Evolutionary conservation across 1,284 basidiomycete species (phyloP).

Genomic region (Phellinidium pouzarii): DNA sequence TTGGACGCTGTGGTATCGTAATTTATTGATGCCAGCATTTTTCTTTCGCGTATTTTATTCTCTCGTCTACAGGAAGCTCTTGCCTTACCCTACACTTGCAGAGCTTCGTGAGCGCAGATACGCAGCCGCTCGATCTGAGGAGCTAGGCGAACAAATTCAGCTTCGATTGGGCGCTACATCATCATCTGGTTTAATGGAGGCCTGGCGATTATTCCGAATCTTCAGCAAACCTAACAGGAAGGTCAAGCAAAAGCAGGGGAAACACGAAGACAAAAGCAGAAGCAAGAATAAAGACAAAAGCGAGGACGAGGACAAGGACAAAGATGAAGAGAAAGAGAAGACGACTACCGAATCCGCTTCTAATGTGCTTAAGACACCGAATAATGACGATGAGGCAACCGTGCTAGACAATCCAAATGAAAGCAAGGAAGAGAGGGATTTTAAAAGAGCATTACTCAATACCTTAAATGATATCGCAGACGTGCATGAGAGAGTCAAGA

Average conservation of each 20-base stretch:
- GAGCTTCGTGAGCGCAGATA: slow-evolving; percentile 46
- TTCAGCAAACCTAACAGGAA: slow-evolving; percentile 30
- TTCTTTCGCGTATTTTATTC: slow-evolving; percentile 41
- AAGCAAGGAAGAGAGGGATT: slow-evolving; percentile 34
- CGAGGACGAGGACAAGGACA: slow-evolving; percentile 18
- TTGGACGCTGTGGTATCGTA: slow-evolving; percentile 58
- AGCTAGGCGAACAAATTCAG: slow-evolving; percentile 46
- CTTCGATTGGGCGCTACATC: slow-evolving; percentile 40
- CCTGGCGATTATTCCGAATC: slow-evolving; percentile 45
- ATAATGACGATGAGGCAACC: slow-evolving; percentile 23
- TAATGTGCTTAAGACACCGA: slow-evolving; percentile 15
- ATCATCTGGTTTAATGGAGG: slow-evolving; percentile 41
- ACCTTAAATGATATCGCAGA: slow-evolving; percentile 46
- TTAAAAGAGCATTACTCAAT: slow-evolving; percentile 39
- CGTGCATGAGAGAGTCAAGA: slow-evolving; percentile 58
- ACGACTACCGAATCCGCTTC: slow-evolving; percentile 14
- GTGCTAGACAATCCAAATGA: slow-evolving; percentile 31
- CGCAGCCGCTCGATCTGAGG: slow-evolving; percentile 41
- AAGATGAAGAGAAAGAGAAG: slow-evolving; percentile 1
- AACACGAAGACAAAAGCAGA: slow-evolving; percentile 16
- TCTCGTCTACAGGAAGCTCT: slow-evolving; percentile 42
- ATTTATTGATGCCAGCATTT: slow-evolving; percentile 47
- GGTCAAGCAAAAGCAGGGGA: slow-evolving; percentile 24
- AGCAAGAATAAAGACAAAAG: slow-evolving; percentile 20
- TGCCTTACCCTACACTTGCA: slow-evolving; percentile 47